phyloP scores from a whole-genome alignment of 2,329 filamentous ascomycete genomes.

The Arthroderma sp. region DNA sequence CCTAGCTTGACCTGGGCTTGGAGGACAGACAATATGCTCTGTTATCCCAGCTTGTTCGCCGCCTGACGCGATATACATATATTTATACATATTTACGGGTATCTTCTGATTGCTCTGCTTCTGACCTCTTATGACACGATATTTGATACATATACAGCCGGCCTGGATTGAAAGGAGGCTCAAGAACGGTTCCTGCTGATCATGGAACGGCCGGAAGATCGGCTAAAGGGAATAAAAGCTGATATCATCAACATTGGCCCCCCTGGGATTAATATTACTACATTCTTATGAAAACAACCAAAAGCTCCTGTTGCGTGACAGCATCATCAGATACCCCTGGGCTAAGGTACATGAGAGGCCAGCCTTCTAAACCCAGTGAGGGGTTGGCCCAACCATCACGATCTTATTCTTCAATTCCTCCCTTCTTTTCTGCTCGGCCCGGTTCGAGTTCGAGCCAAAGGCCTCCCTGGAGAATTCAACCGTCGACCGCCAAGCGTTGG shows the following conservation, averaged over 20 bases:
- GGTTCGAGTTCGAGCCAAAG: neutral
- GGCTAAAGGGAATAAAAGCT: neutral
- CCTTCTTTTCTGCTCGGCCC: neutral
- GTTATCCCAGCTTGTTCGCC: neutral
- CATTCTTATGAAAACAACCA: neutral
- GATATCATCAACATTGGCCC: neutral
- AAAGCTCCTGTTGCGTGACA: neutral
- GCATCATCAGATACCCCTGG: neutral
- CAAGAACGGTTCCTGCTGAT: neutral
- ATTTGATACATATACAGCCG: neutral
- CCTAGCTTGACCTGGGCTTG: neutral
- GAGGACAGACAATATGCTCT: no score
- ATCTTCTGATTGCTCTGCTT: neutral
- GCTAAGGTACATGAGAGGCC: no score
- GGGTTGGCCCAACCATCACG: neutral
- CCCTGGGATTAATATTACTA: neutral
- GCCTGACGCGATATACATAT: neutral
- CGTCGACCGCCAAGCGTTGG: neutral
- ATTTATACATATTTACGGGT: neutral
- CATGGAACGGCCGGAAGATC: neutral
- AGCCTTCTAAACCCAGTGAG: neutral
- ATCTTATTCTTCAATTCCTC: slow-evolving; percentile 4
- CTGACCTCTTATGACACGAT: neutral
- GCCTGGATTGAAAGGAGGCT: neutral
- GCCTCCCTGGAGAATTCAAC: neutral